Evolutionary conservation across 2,329 filamentous ascomycete species (phyloP), one percentile per base, ranked within the genome.

Genomic region (Diplodia mutila): DNA sequence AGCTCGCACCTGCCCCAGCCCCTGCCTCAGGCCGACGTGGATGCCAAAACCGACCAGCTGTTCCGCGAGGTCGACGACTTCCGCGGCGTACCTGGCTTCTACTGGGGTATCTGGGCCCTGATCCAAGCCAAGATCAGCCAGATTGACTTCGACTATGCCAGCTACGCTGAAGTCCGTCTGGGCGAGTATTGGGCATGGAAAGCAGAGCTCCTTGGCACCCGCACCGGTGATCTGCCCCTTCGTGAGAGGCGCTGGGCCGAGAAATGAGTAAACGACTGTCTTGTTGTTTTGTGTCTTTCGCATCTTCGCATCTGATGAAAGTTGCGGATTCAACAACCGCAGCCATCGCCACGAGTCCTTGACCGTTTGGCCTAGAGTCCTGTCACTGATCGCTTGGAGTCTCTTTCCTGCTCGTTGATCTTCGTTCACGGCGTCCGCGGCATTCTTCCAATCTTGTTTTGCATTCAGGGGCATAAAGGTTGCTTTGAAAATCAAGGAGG

Each of bases 71-170:
- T 99, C 2, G 94, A 99, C 78, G 79, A 87, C 25, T 99, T 91
- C 81, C 87, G 95, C 54, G 95, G 94, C 52, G 86, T 97, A 16
- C 95, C 95, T 0, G 95, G 95, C 8, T 92, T 99, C 76, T 90
- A 89, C 75, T 90, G 88, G 94, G 95, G 95, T 27, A 93, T 97
- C 68, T 99, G 95, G 95, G 91, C 93, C 8, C 83, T 96, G 70
- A 98, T 99, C 71, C 95, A 99, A 82, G 91, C 94, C 2, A 91
- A 88, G 66, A 98, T 99, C 71, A 97, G 92, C 12, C 88, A 94
- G 71, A 99, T 99, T 74, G 92, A 97, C 76, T 99, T 99, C 76
- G 94, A 99, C 80, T 99, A 99, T 77, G 92, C 93, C 52, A 88
- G 86, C 9, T 99, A 98, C 77, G 94, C 95, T 12, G 92, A 97